These are phyloP conservation scores for Penicillium mononematosum DNA, from an alignment of 495 filamentous ascomycete species.

Conservation along the genomic window DNA sequence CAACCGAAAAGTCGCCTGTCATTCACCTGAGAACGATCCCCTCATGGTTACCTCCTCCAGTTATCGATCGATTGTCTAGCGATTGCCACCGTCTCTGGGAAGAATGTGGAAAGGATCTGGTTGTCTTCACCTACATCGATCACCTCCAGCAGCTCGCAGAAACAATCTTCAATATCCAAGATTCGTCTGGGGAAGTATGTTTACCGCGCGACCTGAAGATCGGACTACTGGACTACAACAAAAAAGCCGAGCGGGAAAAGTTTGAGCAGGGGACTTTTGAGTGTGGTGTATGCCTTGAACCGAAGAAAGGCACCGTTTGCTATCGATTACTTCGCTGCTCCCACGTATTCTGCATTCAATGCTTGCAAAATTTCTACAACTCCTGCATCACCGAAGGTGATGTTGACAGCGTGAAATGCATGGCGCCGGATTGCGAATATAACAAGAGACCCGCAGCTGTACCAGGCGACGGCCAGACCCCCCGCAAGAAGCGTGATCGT, in stretches of 20 bases:
- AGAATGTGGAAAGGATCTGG: constrained; percentile 71
- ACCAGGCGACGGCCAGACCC: constrained; percentile 19
- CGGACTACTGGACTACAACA: constrained; percentile 75
- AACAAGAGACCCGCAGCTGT: constrained; percentile 36
- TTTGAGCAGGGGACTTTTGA: constrained; percentile 87
- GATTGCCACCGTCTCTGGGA: constrained; percentile 74
- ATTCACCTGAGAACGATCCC: constrained; percentile 64
- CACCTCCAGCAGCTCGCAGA: constrained; percentile 79
- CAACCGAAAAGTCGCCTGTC: constrained; percentile 61
- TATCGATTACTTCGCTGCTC: constrained; percentile 75
- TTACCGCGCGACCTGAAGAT: constrained; percentile 60
- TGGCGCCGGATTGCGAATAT: constrained; percentile 72
- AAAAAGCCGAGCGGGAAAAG: constrained; percentile 63
- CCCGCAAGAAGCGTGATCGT: constrained; percentile 51
- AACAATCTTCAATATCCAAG: constrained; percentile 68
- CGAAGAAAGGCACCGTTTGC: constrained; percentile 83
- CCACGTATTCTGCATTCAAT: constrained; percentile 86
- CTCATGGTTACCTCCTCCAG: constrained; percentile 65
- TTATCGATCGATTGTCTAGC: constrained; percentile 55
- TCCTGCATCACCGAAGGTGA: constrained; percentile 83
- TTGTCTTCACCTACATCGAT: constrained; percentile 85
- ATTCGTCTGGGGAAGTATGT: constrained; percentile 41
- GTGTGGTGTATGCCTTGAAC: constrained; percentile 88
- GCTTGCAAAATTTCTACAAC: constrained; percentile 87
- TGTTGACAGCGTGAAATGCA: constrained; percentile 71